Evolutionary conservation across 75 land plant species (phyloP), one percentile per base, ranked within the genome.

Genomic region (Picea glauca): DNA sequence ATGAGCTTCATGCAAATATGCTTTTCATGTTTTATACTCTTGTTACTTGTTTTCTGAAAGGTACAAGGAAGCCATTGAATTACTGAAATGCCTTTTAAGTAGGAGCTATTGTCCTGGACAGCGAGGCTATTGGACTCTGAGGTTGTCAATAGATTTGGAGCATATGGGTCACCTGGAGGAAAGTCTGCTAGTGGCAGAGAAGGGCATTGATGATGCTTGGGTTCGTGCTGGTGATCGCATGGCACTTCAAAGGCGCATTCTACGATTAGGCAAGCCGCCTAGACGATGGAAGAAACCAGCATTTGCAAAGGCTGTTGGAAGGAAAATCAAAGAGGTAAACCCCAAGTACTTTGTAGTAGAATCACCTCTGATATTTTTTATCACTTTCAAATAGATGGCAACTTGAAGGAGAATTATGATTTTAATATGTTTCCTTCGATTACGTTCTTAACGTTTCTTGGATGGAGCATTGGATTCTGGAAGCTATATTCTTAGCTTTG

Each of bases 221-320:
- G 87, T 94, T 46, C 89, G 97, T 60, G 89, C 94, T 80, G 99
- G 99, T 65, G 93, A 89, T 74, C 91, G 81, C 80, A 58, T 96
- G 66, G 98, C 94, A 56, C 65, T 96, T 50, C 96, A 94, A 81
- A 90, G 93, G 70, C 87, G 99, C 33, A 85, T 90, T 3, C 26
- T 96, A 58, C 93, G 98, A 4, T 86, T 96, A 68, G 90, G 93
- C 15, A 96, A 92, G 79, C 99, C 99, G 72, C 99, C 99, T 78
- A 84, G 99, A 73, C 84, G 99, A 20, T 96, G 99, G 99, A 92
- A 86, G 82, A 77, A 61, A 59, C 98, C 99, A 30, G 74, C 84
- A 58, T 96, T 81, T 88, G 90, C 95, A 13, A 70, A 78, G 8
- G 80, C 86, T 20, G 57, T 96, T 61, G 84, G 84, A 31, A 80